Evolutionary conservation across 257 asterid species (phyloP).

Genomic region (Forsythia viridissima): DNA sequence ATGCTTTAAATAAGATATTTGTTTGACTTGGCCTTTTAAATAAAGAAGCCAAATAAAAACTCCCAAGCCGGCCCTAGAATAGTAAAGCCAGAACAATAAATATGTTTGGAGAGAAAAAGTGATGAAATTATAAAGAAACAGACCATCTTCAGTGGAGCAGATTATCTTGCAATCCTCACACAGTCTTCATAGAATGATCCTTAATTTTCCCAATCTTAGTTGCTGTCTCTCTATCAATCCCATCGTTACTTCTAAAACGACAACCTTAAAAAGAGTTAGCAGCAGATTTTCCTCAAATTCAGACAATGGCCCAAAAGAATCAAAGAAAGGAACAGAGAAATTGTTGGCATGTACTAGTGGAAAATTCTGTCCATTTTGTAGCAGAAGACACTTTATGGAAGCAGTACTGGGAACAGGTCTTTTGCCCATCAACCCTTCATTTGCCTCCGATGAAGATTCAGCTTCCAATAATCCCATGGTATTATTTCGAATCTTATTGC

Average conservation of each 20-base stretch:
- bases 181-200: constrained; percentile 6
- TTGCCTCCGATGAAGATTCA: constrained; percentile 39
- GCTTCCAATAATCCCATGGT: constrained; percentile 50
- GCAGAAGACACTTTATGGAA: constrained; percentile 57
- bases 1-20: too few relatives aligned
- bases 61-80: too few relatives aligned
- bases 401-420: constrained; percentile 43
- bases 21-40: too few relatives aligned
- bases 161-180: too few relatives aligned
- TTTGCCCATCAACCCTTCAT: constrained; percentile 45
- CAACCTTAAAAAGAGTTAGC: constrained; percentile 21
- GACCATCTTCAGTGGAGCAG: too few relatives aligned
- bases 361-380: constrained; percentile 49
- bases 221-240: constrained; percentile 24
- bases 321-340: constrained; percentile 25
- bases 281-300: constrained; percentile 12
- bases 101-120: too few relatives aligned
- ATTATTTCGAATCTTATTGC: constrained; percentile 14
- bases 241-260: constrained; percentile 4
- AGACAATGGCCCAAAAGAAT: constrained; percentile 17
- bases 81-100: too few relatives aligned
- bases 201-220: constrained; percentile 23
- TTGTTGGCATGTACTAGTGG: constrained; percentile 21
- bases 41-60: too few relatives aligned
- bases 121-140: too few relatives aligned